phyloP scores from a whole-genome alignment of 139 green algal species.

The Closterium sp. region DNA sequence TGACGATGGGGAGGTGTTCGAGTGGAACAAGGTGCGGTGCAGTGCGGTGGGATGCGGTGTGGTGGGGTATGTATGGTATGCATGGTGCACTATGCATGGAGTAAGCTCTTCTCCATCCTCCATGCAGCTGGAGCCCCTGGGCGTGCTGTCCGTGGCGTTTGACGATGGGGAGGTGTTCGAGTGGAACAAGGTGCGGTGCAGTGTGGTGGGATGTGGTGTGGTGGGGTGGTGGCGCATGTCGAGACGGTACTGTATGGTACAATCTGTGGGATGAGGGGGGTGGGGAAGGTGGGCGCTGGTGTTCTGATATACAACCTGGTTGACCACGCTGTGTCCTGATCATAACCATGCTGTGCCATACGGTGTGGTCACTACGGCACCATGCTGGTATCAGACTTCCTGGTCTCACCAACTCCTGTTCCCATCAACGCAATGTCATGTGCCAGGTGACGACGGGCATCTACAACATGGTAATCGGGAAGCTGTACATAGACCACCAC shows the following conservation, averaged over 20 bases:
- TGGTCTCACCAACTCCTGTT: too few species aligned
- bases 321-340: too few species aligned
- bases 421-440: too few species aligned
- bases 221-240: too few species aligned
- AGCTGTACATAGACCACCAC: conserved; percentile 84
- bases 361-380: too few species aligned
- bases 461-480: conserved; percentile 90
- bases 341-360: too few species aligned
- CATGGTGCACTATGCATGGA: background rate
- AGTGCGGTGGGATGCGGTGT: background rate
- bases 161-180: conserved; percentile 70
- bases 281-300: too few species aligned
- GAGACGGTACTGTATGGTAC: too few species aligned
- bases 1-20: conserved; percentile 70
- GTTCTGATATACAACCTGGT: too few species aligned
- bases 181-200: conserved; percentile 53
- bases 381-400: too few species aligned
- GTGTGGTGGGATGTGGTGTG: background rate
- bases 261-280: too few species aligned
- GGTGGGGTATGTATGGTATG: background rate
- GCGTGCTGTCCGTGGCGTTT: conserved; percentile 65
- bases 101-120: background rate
- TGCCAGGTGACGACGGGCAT: conserved; percentile 67
- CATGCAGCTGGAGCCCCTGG: conserved; percentile 74
- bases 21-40: conserved; percentile 75